A percentile compares a stretch with the other conserved stretches of the same genome.
These are phyloP conservation scores for Gentiana dahurica DNA, from an alignment of 257 asterid genomes.

Conservation along the genomic window DNA sequence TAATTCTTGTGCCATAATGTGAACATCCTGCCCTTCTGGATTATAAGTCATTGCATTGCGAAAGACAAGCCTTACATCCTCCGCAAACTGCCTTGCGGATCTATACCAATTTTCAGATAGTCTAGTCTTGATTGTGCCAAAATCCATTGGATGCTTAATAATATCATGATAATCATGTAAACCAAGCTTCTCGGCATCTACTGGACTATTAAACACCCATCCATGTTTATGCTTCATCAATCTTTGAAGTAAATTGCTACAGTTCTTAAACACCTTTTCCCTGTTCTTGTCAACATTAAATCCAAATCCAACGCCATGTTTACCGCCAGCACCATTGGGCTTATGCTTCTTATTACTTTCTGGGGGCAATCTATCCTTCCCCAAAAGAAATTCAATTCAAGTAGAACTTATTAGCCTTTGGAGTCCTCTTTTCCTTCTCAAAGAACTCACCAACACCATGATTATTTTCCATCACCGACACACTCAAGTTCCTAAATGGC, in stretches of 20 bases:
- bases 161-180: constrained; percentile 70
- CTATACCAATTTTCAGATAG: constrained; percentile 59
- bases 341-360: constrained; percentile 65
- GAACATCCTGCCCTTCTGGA: constrained; percentile 90
- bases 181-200: constrained; percentile 51
- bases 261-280: constrained; percentile 46
- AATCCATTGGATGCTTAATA: constrained; percentile 85
- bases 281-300: constrained; percentile 44
- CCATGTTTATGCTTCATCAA: constrained; percentile 82
- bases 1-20: constrained; percentile 66
- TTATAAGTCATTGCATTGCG: constrained; percentile 88
- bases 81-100: constrained; percentile 66
- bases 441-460: constrained; percentile 28
- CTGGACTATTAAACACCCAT: constrained; percentile 90
- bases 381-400: constrained; percentile 80
- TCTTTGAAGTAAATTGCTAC: constrained; percentile 64
- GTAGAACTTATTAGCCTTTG: constrained; percentile 83
- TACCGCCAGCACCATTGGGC: constrained; percentile 47
- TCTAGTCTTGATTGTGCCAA: constrained; percentile 69
- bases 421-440: constrained; percentile 91
- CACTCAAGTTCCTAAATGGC: constrained; percentile 61
- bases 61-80: constrained; percentile 84
- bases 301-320: constrained; percentile 34
- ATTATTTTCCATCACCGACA: constrained; percentile 42
- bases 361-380: constrained; percentile 79